Evolutionary conservation across 1,284 basidiomycete genomes (phyloP).

Genomic region (Pisolithus thermaeus): DNA sequence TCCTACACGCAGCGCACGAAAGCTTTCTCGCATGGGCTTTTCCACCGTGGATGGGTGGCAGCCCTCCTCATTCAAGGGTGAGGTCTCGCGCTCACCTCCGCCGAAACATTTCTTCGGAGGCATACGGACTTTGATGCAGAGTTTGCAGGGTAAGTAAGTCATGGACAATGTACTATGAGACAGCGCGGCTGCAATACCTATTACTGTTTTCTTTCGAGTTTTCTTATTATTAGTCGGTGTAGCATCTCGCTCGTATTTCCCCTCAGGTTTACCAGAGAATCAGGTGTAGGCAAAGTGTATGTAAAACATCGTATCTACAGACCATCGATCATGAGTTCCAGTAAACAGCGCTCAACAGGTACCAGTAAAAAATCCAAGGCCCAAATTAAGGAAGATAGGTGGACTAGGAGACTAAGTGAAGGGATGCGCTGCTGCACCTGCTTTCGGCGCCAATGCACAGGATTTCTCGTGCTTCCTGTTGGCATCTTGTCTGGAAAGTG

Average conservation of each 20-base stretch:
- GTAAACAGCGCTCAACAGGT: too few species aligned
- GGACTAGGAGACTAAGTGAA: too few species aligned
- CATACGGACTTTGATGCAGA: conserved; percentile 32
- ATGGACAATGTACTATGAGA: conserved; percentile 8
- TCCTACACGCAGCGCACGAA: conserved; percentile 42
- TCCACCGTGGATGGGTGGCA: conserved; percentile 34
- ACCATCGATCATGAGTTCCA: too few species aligned
- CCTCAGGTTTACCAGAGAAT: too few species aligned
- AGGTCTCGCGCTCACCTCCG: conserved; percentile 27
- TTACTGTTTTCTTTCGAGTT: background rate
- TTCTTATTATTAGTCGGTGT: background rate
- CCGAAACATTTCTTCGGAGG: conserved; percentile 27
- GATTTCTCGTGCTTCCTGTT: conserved; percentile 16
- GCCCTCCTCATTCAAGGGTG: conserved; percentile 21
- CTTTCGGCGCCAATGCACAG: background rate
- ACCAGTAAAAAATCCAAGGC: too few species aligned
- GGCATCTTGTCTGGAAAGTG: conserved; percentile 22
- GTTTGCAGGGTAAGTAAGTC: conserved; percentile 29
- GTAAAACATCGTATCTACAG: too few species aligned
- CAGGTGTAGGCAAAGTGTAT: too few species aligned
- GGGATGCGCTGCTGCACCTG: background rate
- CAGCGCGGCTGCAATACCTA: background rate
- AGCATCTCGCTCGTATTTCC: background rate
- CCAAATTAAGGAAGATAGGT: too few species aligned
- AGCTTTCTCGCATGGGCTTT: conserved; percentile 69